A percentile compares a stretch with the other conserved stretches of the same genome.
These are phyloP conservation scores for Rauvolfia tetraphylla DNA, from an alignment of 257 asterid species.

Conservation along the genomic window DNA sequence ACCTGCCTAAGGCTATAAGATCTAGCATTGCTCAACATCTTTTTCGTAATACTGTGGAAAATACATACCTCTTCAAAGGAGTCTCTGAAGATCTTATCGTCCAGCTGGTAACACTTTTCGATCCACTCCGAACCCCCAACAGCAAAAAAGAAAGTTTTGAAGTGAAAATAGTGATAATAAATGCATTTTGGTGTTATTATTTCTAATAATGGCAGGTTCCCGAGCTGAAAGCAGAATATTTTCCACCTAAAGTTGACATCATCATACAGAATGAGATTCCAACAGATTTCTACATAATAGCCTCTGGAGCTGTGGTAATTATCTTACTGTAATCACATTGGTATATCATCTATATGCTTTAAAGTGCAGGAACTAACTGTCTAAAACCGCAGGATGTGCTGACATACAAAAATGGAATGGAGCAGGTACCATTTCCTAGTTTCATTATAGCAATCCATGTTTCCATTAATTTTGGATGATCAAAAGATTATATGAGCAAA, in stretches of 20 bases:
- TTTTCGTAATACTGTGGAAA: constrained; percentile 57
- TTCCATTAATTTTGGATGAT: not conserved
- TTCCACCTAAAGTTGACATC: constrained; percentile 89
- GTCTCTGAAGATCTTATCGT: constrained; percentile 67
- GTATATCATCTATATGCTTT: not conserved
- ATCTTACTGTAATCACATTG: constrained; percentile 7
- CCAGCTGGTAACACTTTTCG: constrained; percentile 59
- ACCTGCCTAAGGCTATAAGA: constrained; percentile 87
- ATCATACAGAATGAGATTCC: constrained; percentile 83
- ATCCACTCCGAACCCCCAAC: constrained; percentile 11
- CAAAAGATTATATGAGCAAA: not conserved
- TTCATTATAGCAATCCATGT: not conserved
- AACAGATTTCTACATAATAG: constrained; percentile 86
- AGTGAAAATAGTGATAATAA: not conserved
- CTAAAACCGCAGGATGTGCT: constrained; percentile 69
- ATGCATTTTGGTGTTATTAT: not conserved
- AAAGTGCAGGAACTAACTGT: constrained; percentile 25
- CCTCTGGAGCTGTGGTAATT: constrained; percentile 87
- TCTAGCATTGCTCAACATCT: constrained; percentile 87
- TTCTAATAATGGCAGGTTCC: constrained; percentile 53
- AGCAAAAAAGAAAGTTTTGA: not conserved
- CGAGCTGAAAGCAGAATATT: constrained; percentile 89
- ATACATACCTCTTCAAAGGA: constrained; percentile 75
- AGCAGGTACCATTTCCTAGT: constrained; percentile 48
- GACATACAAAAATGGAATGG: constrained; percentile 52